Conservation (phyloP, 257 asterid genomes). For the Scutellaria minor region DNA sequence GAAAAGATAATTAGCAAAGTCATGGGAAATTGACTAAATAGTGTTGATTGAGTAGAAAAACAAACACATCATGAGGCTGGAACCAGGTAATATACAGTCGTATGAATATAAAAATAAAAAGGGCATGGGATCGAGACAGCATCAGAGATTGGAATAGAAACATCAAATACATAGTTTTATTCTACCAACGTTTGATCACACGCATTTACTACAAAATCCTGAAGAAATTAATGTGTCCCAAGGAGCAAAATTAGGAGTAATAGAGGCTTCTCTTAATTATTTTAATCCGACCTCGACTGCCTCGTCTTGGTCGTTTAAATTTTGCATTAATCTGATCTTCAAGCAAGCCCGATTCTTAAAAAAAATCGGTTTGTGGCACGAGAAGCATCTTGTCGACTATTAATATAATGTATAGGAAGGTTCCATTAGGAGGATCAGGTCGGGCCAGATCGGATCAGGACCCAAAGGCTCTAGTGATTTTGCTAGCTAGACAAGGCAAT, state of each 20-base stretch:
- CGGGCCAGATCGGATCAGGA: background rate
- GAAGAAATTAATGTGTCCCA: conserved; percentile 82
- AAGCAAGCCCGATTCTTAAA: conserved; percentile 34
- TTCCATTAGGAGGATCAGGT: conserved; percentile 12
- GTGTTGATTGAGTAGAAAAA: conserved; percentile 48
- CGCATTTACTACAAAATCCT: conserved; percentile 53
- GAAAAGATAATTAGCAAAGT: conserved; percentile 43
- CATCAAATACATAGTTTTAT: conserved; percentile 66
- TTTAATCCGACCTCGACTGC: conserved; percentile 47
- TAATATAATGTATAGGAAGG: conserved; percentile 34
- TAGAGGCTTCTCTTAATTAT: conserved; percentile 66
- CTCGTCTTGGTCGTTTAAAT: background rate
- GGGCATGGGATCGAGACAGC: conserved; percentile 3
- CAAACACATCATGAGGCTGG: conserved; percentile 57
- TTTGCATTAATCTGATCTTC: conserved; percentile 41
- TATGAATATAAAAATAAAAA: conserved; percentile 21
- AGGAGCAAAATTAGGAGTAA: conserved; percentile 55
- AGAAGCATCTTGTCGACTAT: conserved; percentile 48
- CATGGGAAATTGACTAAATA: conserved; percentile 41
- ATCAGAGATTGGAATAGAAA: conserved; percentile 84
- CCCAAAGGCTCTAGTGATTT: conserved; percentile 38
- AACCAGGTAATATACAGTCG: conserved; percentile 56
- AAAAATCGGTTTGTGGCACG: conserved; percentile 39
- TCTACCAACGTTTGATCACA: conserved; percentile 47
- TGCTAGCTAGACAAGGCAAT: conserved; percentile 17